These are phyloP conservation scores for Coccomyxa subellipsoidea DNA, from an alignment of 163 green algal species.

Conservation along the genomic window DNA sequence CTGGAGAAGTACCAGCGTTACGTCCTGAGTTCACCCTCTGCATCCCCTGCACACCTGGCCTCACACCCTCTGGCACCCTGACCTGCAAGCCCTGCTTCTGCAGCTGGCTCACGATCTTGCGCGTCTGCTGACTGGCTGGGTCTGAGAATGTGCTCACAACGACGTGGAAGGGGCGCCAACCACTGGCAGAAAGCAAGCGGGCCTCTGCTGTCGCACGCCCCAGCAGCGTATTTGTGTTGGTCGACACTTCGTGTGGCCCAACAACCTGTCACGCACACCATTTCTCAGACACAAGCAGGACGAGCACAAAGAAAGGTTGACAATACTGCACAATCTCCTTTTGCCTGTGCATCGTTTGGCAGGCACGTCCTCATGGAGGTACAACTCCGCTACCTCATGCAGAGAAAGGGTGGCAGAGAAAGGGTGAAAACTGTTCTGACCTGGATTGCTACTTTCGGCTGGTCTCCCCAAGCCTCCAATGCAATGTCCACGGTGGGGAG, in stretches of 20 bases:
- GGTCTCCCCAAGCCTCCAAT: background rate
- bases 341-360: background rate
- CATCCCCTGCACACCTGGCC: background rate
- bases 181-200: background rate
- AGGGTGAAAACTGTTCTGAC: no score
- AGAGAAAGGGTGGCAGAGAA: background rate
- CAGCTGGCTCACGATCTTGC: background rate
- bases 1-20: no score
- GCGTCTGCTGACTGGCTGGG: background rate
- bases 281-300: background rate
- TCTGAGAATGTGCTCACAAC: background rate
- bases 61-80: background rate
- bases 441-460: background rate
- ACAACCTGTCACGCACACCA: background rate
- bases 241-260: slow-evolving; percentile 1
- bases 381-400: background rate
- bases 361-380: background rate
- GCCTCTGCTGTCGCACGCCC: background rate
- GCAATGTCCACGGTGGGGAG: background rate
- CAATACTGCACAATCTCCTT: background rate
- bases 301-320: background rate
- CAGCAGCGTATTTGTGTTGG: background rate
- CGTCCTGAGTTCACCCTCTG: no score
- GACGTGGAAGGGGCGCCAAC: background rate
- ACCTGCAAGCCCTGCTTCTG: background rate